Base-by-base conservation (phyloP, 2,329 filamentous ascomycete genomes). In the Boeremia exigua region DNA sequence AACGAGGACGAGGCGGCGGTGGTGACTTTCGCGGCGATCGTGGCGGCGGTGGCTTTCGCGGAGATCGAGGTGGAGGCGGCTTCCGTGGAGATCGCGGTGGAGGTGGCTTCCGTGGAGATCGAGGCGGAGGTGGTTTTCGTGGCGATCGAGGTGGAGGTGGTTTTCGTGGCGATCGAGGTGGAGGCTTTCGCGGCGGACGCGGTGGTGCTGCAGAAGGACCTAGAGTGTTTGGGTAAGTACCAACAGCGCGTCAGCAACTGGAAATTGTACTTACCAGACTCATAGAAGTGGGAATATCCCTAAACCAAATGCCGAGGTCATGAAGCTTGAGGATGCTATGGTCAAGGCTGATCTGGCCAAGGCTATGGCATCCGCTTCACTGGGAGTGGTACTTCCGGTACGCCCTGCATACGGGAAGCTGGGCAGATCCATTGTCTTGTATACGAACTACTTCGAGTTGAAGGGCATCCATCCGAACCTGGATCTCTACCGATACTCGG, bases 371-470 rank as follows among this genome's bases (percentile, higher is more conserved):
- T 56, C 50, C 6, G 57, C 56, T 7, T 70, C 67, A 1, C 40
- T 70, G 4, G 61, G 61, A 5, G 59, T 63, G n/a, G 48, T 49
- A 1, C 61, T 75, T 29, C 70, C 72, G 14, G 40, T 43, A 7
- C 60, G 69, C 3, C 68, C 72, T 19, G 66, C 60, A 0, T 72
- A 74, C 53, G 80, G 77, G 0, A 76, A 57, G 0, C 50, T 62
- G 25, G 80, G 80, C 15, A 70, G 33, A 23, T 27, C 58, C 0
- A 76, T 79, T 28, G 54, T 76, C 0, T 68, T 82, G 0, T 72
- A 77, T 17, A 75, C 80, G 0, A 82, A 77, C 36, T 76, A 72
- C 54, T 71, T 76, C 48, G 54, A 71, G 6, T 19, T 76, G n/a
- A 80, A 79, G 54, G 62, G 57, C 3, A 56, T 66, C 69, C 50